Evolutionary conservation across 164 flowering plant genomes (phyloP).

Genomic region (Dillenia suffruticosa): DNA sequence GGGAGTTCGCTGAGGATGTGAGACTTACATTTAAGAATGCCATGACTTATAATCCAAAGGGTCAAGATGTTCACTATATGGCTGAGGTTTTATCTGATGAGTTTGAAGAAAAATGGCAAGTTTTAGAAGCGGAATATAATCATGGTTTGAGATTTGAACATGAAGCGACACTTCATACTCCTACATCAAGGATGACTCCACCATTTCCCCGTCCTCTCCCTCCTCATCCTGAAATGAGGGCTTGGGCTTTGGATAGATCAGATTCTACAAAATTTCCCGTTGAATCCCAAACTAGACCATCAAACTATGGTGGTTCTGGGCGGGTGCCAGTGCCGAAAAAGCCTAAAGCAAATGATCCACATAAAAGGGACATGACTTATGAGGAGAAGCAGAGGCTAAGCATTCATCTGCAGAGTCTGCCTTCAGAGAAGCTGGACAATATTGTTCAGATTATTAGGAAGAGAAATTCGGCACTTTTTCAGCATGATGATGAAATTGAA

Average conservation of each 20-base stretch:
- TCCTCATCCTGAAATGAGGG: slow-evolving; percentile 26
- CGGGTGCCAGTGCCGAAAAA: slow-evolving; percentile 48
- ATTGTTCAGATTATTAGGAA: slow-evolving; percentile 80
- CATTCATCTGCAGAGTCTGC: slow-evolving; percentile 57
- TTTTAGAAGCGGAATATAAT: slow-evolving; percentile 35
- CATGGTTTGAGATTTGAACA: slow-evolving; percentile 20
- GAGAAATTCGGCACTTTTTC: slow-evolving; percentile 57
- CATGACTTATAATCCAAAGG: slow-evolving; percentile 79
- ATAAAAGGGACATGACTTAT: slow-evolving; percentile 71
- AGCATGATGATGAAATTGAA: slow-evolving; percentile 84
- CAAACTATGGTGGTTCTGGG: slow-evolving; percentile 18
- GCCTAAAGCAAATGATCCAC: slow-evolving; percentile 53
- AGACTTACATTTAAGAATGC: slow-evolving; percentile 79
- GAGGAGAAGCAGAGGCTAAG: slow-evolving; percentile 86
- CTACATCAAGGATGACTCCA: slow-evolving; percentile 30
- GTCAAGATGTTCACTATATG: slow-evolving; percentile 76
- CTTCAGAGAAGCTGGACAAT: slow-evolving; percentile 71
- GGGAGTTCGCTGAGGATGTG: slow-evolving; percentile 85
- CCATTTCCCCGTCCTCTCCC: slow-evolving; percentile 14
- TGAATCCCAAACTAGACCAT: slow-evolving; percentile 27
- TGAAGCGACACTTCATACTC: slow-evolving; percentile 28
- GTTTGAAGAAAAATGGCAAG: slow-evolving; percentile 62
- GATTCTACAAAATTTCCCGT: slow-evolving; percentile 29
- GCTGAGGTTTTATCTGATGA: slow-evolving; percentile 51
- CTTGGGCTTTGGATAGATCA: slow-evolving; percentile 29